Conservation (phyloP, 164 flowering plant genomes). For the Sextonia rubra region DNA sequence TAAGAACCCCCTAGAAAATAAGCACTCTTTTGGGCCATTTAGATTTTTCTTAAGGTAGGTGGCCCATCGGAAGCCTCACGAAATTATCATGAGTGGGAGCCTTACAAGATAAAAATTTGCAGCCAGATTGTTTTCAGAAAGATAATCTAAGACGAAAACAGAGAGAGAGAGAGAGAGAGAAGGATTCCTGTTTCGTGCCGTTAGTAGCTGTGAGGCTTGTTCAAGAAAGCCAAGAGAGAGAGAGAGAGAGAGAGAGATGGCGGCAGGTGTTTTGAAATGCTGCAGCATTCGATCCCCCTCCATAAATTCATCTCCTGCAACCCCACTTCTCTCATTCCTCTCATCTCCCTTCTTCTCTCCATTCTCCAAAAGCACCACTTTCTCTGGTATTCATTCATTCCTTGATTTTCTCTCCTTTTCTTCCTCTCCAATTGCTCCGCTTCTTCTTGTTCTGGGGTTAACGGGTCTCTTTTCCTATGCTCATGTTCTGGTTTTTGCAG, state of each 20-base stretch:
- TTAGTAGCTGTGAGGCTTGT: too few species aligned
- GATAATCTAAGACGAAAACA: too few species aligned
- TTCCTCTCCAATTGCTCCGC: neutral
- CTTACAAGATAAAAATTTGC: too few species aligned
- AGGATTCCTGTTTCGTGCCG: too few species aligned
- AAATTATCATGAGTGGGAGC: too few species aligned
- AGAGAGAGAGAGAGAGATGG: constrained; percentile 7
- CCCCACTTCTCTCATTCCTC: neutral
- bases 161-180: too few species aligned
- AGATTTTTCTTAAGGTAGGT: too few species aligned
- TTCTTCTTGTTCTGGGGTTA: neutral
- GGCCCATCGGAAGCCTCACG: too few species aligned
- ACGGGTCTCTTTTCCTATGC: constrained; percentile 12
- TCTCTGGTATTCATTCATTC: constrained; percentile 14
- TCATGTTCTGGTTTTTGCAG: constrained; percentile 33
- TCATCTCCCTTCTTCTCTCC: neutral
- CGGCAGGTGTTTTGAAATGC: neutral
- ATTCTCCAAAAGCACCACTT: neutral
- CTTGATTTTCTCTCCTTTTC: neutral
- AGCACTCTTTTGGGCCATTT: too few species aligned
- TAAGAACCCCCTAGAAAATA: too few species aligned
- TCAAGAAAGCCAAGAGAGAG: neutral
- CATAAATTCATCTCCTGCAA: constrained; percentile 5
- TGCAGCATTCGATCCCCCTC: neutral
- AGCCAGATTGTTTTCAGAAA: too few species aligned